Conservation (phyloP, 2,329 filamentous ascomycete species). For the Microsporum ferrugineum region DNA sequence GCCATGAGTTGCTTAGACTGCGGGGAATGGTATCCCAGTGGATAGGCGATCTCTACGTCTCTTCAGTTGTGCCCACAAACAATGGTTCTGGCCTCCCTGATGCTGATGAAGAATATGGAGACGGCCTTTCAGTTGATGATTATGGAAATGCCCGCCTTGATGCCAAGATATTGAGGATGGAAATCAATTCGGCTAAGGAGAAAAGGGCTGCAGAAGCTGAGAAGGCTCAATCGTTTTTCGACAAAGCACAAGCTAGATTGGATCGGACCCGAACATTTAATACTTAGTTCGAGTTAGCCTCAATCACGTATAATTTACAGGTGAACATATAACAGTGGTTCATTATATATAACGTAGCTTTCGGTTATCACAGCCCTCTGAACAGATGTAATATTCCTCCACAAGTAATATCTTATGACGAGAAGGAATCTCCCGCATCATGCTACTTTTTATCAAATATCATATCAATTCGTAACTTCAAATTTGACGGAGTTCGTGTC, state of each 20-base stretch:
- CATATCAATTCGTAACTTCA: too few relatives aligned
- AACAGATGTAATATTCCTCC: too few relatives aligned
- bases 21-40: constrained; percentile 66
- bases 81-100: constrained; percentile 1
- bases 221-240: constrained; percentile 26
- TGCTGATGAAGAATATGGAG: neutral
- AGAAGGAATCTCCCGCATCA: too few relatives aligned
- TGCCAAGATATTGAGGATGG: constrained; percentile 23
- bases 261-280: constrained; percentile 21
- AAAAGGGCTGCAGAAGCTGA: constrained; percentile 22
- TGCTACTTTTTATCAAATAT: too few relatives aligned
- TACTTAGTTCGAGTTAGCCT: too few relatives aligned
- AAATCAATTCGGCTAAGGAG: constrained; percentile 26
- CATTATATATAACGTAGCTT: too few relatives aligned
- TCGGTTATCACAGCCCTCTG: too few relatives aligned
- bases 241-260: constrained; percentile 24
- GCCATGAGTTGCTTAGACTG: constrained; percentile 54
- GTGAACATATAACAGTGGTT: too few relatives aligned
- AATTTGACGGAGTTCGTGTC: neutral
- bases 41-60: constrained; percentile 53
- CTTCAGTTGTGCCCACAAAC: constrained; percentile 21
- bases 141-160: constrained; percentile 17
- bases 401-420: too few relatives aligned
- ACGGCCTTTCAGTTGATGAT: neutral
- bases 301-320: too few relatives aligned